Evolutionary conservation across 345 rosid species (phyloP), one percentile per base, ranked within the genome.

Genomic region (Populus nigra): DNA sequence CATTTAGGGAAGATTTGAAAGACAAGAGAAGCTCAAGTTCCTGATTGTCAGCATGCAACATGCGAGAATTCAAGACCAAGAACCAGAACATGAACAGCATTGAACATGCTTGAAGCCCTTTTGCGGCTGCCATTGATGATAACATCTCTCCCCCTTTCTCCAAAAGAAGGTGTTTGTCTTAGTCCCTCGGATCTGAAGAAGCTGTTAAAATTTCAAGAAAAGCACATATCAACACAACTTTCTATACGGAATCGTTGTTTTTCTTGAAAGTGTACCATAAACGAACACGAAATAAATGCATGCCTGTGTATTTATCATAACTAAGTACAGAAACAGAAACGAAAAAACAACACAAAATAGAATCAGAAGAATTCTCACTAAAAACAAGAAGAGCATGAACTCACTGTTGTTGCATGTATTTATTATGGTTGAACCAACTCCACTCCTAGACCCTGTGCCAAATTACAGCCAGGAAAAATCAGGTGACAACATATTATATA

Each of bases 11-110:
- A 72, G 90, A 77, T 79, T 86, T 90, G 84, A 94, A 86, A 75
- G 94, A 88, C 78, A 91, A 82, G 61, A 93, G 97, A 73, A 88
- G 86, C 73, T 90, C 91, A 68, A 83, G 71, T 66, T 93, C 94
- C 74, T 80, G 79, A 59, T 23, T 59, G 15, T 82, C 72, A 71
- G 85, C 94, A 65, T 85, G 81, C 33, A 82, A 76, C 75, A 65
- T 68, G 25, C 36, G 73, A 31, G 76, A 78, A 80, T 74, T 80
- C 74, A 85, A 80, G 77, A 83, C 78, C 76, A 88, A 71, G 59
- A 87, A 83, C 72, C 80, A 1, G 43, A 71, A 53, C 65, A 73
- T 45, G 72, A 82, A 68, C 69, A 77, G 74, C 71, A 68, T 61
- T 20, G 84, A 62, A 74, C 83, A 27, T 31, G 78, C 22, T 75